These are phyloP conservation scores for Exophiala alcalophila DNA, from an alignment of 2,329 filamentous ascomycete species.

Conservation along the genomic window DNA sequence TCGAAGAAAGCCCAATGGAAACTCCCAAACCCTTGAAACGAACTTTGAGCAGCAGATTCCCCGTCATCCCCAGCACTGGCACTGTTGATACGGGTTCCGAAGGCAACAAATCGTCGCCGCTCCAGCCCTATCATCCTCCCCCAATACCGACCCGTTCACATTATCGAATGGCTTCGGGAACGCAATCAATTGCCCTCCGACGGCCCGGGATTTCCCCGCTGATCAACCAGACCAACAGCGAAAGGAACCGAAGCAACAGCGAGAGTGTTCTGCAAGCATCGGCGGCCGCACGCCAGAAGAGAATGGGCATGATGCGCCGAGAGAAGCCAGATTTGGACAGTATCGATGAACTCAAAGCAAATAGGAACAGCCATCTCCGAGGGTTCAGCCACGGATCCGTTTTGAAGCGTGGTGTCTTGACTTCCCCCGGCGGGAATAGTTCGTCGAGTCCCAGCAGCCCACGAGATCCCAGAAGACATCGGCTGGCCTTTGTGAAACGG, in stretches of 20 bases:
- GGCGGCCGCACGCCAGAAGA: slow-evolving; percentile 49
- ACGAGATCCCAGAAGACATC: slow-evolving; percentile 40
- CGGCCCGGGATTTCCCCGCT: slow-evolving; percentile 69
- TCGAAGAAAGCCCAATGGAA: slow-evolving; percentile 69
- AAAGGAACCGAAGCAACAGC: slow-evolving; percentile 59
- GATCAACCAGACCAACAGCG: slow-evolving; percentile 58
- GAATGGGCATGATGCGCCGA: slow-evolving; percentile 60
- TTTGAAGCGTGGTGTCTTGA: slow-evolving; percentile 38
- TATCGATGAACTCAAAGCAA: slow-evolving; percentile 51
- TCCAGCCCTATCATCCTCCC: slow-evolving; percentile 54
- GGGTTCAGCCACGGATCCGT: slow-evolving; percentile 58
- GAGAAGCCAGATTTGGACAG: slow-evolving; percentile 55
- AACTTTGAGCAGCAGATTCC: slow-evolving; percentile 55
- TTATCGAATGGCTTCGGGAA: slow-evolving; percentile 56
- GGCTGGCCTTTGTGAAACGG: slow-evolving; percentile 48
- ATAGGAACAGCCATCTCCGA: slow-evolving; percentile 54
- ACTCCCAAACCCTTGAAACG: slow-evolving; percentile 68
- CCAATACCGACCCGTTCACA: slow-evolving; percentile 79
- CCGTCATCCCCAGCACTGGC: slow-evolving; percentile 65
- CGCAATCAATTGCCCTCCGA: slow-evolving; percentile 51
- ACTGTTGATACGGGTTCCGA: slow-evolving; percentile 38
- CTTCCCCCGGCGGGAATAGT: slow-evolving; percentile 34
- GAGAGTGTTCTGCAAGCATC: slow-evolving; percentile 56
- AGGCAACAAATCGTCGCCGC: slow-evolving; percentile 24
- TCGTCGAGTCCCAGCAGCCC: slow-evolving; percentile 47